Conservation (phyloP, 768 basidiomycete species). For the Leucogyrophana mollusca region DNA sequence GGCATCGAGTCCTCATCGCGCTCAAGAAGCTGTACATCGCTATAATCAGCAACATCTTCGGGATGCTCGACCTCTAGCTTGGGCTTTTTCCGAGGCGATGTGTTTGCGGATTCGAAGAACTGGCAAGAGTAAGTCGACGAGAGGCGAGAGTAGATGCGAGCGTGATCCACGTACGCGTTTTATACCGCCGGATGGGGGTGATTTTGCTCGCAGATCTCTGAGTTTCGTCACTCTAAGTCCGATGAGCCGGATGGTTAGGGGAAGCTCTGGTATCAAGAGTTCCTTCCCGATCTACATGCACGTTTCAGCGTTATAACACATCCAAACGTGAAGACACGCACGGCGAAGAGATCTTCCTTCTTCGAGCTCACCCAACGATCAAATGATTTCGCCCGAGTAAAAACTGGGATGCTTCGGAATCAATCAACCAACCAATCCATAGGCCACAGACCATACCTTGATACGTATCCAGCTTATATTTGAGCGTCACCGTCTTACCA, state of each 20-base stretch:
- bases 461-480: conserved; percentile 90
- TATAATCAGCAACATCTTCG: conserved; percentile 16
- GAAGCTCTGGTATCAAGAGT: conserved; percentile 76
- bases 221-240: conserved; percentile 88
- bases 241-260: conserved; percentile 78
- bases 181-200: conserved; percentile 52
- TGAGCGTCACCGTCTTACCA: conserved; percentile 87
- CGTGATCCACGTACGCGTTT: conserved; percentile 55
- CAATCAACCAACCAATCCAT: conserved; percentile 1
- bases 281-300: conserved; percentile 69
- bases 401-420: conserved; percentile 40
- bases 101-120: conserved; percentile 54
- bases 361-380: conserved; percentile 71
- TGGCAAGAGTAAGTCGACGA: conserved; percentile 19
- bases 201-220: conserved; percentile 66
- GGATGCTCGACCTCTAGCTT: conserved; percentile 25
- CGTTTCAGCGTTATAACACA: neutral
- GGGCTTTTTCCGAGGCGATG: conserved; percentile 39
- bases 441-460: conserved; percentile 49
- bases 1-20: conserved; percentile 43
- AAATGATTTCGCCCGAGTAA: conserved; percentile 82
- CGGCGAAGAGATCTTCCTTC: conserved; percentile 75
- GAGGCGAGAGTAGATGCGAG: neutral
- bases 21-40: conserved; percentile 15
- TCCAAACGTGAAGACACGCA: conserved; percentile 31